These are phyloP conservation scores for Irpex sp. DNA, from an alignment of 1,284 basidiomycete genomes.

Conservation along the genomic window DNA sequence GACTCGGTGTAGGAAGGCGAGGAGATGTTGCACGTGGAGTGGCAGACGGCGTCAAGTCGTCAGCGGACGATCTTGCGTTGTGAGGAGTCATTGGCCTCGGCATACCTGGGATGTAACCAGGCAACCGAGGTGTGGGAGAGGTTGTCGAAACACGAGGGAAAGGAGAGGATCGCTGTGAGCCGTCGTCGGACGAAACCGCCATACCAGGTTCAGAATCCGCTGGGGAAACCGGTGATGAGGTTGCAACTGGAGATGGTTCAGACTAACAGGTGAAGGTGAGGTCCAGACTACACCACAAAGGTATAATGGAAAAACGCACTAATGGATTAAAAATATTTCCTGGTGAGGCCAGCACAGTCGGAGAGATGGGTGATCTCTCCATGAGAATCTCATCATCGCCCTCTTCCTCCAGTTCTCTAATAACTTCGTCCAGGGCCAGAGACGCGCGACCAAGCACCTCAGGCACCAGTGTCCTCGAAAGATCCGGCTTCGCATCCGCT, in stretches of 20 bases:
- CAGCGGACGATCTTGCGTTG: constrained; percentile 58
- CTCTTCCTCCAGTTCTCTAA: constrained; percentile 59
- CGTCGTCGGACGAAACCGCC: constrained; percentile 63
- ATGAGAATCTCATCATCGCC: constrained; percentile 69
- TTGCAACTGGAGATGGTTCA: constrained; percentile 11
- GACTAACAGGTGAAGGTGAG: constrained; percentile 1
- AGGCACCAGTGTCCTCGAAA: constrained; percentile 48
- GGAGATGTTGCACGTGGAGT: constrained; percentile 77
- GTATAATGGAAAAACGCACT: constrained; percentile 6
- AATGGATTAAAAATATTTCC: constrained; percentile 3
- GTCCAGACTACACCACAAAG: background rate
- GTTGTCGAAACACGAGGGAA: constrained; percentile 37
- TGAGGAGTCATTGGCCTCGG: constrained; percentile 81
- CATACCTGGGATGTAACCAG: constrained; percentile 87
- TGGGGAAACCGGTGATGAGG: constrained; percentile 20
- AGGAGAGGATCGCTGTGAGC: constrained; percentile 34
- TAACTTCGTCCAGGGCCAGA: constrained; percentile 66
- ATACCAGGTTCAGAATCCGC: constrained; percentile 54
- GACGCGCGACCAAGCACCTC: constrained; percentile 61
- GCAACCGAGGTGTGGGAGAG: constrained; percentile 61
- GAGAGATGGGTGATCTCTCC: constrained; percentile 56
- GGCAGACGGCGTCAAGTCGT: constrained; percentile 67
- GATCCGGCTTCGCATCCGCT: constrained; percentile 19
- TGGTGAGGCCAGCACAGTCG: constrained; percentile 21
- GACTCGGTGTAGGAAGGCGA: constrained; percentile 29